Base-by-base conservation (phyloP, 1,284 basidiomycete genomes). In the Fomitopsis betulina region DNA sequence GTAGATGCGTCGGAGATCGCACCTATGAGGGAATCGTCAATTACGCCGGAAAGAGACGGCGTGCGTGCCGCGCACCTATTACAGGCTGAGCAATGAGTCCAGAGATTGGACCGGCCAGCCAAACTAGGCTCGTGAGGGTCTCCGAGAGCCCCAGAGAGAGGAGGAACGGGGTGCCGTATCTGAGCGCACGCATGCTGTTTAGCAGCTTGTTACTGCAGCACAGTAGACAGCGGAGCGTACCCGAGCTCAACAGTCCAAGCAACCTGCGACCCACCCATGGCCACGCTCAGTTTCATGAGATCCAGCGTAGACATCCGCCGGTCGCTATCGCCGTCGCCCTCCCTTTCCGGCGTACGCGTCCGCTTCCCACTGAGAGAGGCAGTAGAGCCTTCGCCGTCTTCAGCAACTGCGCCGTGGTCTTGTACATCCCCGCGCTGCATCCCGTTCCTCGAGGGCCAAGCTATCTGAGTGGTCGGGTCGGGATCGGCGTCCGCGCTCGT, bases 41-140 rank as follows among this genome's bases (percentile, higher is more conserved):
- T 19, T 12, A 38, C n/a, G 50, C 13, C 30, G 27, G 42, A 43
- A 23, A 37, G n/a, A 23, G 12, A 57, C 25, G 23, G 21, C 33
- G 33, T 19, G 8, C 21, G 51, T 4, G 19, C 17, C 10, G 68
- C 80, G 60, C 65, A 87, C 93, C 96, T 63, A 99, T 96, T 60
- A 98, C 80, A 19, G 96, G 96, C 72, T 99, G 96, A 5, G 94
- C 94, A 56, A 99, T 79, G 50, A 99, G 79, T 7, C 96, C 96
- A 58, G 91, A 93, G 59, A 98, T 90, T 9, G 94, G 94, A 5
- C 96, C 97, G 32, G 96, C 96, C 47, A 99, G 82, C 96, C 96
- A 99, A 32, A 99, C 96, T 15, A 98, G 80, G 57, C 93, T 92
- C 5, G 97, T 98, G 30, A 94, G 78, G 67, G 94, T 86, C 70